phyloP scores from a whole-genome alignment of 2,329 filamentous ascomycete species.

The Pseudogymnoascus sp. region DNA sequence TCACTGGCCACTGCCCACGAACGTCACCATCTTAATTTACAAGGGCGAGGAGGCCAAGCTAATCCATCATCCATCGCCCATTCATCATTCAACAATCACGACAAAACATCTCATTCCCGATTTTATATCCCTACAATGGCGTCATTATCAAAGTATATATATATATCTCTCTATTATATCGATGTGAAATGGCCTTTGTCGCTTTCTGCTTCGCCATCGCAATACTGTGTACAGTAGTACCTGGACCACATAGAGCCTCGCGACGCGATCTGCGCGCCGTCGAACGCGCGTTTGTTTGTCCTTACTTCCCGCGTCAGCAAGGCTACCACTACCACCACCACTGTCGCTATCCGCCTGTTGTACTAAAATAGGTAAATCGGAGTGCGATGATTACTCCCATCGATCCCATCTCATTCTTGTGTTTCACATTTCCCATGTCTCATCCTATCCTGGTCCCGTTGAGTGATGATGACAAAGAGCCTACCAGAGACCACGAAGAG shows the following conservation, averaged over 20 bases:
- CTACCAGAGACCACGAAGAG: constrained; percentile 16
- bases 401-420: not conserved
- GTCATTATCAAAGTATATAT: not conserved
- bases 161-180: not conserved
- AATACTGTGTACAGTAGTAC: not conserved
- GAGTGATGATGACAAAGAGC: constrained; percentile 25
- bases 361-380: not conserved
- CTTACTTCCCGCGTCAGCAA: not conserved
- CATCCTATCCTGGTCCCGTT: constrained; percentile 9
- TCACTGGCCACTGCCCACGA: not conserved
- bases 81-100: not conserved
- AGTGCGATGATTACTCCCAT: not conserved
- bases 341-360: constrained; percentile 1
- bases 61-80: not conserved
- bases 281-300: not conserved
- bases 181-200: not conserved
- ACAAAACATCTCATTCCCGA: not conserved
- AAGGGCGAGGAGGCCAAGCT: not conserved
- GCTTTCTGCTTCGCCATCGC: not conserved
- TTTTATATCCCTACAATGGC: not conserved
- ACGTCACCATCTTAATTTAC: constrained; percentile 3
- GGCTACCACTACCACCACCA: not conserved
- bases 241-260: not conserved
- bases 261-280: not conserved
- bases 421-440: constrained; percentile 2